phyloP scores from a whole-genome alignment of 2,329 filamentous ascomycete species.

The Aspergillus tamarii region DNA sequence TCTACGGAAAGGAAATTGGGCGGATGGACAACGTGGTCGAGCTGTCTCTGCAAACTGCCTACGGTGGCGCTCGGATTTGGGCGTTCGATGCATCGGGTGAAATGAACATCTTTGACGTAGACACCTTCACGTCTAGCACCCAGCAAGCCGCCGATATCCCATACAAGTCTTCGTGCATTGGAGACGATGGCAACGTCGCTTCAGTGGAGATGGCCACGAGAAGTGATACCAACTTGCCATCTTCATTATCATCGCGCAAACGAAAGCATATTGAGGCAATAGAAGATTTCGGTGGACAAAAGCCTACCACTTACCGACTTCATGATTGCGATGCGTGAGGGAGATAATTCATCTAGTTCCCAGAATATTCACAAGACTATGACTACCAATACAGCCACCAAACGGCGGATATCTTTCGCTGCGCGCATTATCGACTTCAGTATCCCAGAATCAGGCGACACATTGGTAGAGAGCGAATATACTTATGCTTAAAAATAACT shows the following conservation, averaged over 20 bases:
- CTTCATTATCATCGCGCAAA: constrained; percentile 26
- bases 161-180: constrained; percentile 29
- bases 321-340: constrained; percentile 11
- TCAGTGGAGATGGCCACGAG: constrained; percentile 24
- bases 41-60: constrained; percentile 50
- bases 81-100: constrained; percentile 52
- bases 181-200: constrained; percentile 31
- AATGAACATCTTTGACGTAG: constrained; percentile 53
- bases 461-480: constrained; percentile 23
- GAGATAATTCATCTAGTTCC: constrained; percentile 6
- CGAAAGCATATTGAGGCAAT: constrained; percentile 28
- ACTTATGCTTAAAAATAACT: neutral
- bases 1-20: constrained; percentile 55
- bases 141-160: constrained; percentile 20
- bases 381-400: neutral
- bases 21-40: constrained; percentile 52
- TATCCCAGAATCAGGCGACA: constrained; percentile 34
- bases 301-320: constrained; percentile 18
- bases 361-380: neutral
- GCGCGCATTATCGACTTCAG: constrained; percentile 42
- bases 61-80: constrained; percentile 54
- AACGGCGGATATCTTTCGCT: constrained; percentile 36
- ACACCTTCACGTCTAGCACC: constrained; percentile 30
- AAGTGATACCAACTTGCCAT: constrained; percentile 9
- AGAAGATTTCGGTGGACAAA: constrained; percentile 29